Evolutionary conservation across 2,329 filamentous ascomycete genomes (phyloP), one percentile per base, ranked within the genome.

Genomic region (Aspergillus tamarii): DNA sequence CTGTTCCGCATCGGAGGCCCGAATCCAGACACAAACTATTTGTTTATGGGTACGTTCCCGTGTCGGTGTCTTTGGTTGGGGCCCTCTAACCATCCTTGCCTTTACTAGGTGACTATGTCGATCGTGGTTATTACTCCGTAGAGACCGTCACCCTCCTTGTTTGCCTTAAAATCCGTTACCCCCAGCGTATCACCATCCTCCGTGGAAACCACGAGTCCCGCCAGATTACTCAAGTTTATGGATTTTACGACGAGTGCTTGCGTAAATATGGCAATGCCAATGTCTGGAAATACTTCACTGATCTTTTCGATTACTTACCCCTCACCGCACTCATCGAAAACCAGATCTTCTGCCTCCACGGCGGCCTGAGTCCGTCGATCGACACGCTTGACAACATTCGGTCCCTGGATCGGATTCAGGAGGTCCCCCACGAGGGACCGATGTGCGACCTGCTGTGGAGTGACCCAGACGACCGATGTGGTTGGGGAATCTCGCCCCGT

Each of bases 361-460:
- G 95, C 72, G 95, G 95, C 70, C 86, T 99, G 67, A 96, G 92
- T 66, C 95, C 95, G n/a, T 96, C 91, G 78, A 96, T 96, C 75
- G 93, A 96, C 78, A 97, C 93, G 28, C 87, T 97, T 61, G 93
- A 97, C 80, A 96, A 99, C 81, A 98, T 99, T 78, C 86, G 94
- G 72, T 93, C 93, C 36, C 86, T 99, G 62, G 95, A 98, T 80
- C 91, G 96, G 67, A 97, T 97, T 75, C 95, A 99, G 81, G 95
- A 99, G 80, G 96, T 99, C 52, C 95, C 95, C 26, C 95, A 99
- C 76, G 95, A 99, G 78, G 95, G 95, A 14, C 94, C 95, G 60
- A 98, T 99, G 90, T 99, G 95, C 78, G 95, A 99, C 80, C 83
- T 99, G 61, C 87, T 99, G 61, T 99, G 95, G 95, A 97, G 93